A percentile compares a stretch with the other conserved stretches of the same genome.
phyloP scores from a whole-genome alignment of 2,329 filamentous ascomycete genomes.

The Emmonsia crescens region DNA sequence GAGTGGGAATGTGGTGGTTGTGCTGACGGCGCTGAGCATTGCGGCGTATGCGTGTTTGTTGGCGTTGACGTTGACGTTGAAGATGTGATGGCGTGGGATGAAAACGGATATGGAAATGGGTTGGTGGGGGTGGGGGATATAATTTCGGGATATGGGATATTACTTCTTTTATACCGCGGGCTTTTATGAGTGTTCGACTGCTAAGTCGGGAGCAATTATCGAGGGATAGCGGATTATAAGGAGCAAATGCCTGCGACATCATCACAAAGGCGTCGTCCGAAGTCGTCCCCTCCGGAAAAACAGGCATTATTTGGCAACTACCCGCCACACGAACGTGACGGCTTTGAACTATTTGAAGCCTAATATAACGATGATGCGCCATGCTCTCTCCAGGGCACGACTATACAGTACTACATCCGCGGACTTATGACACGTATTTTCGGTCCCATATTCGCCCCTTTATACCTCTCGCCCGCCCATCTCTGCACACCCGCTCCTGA shows the following conservation, averaged over 20 bases:
- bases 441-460: background rate
- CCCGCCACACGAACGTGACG: background rate
- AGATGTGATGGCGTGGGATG: constrained; percentile 5
- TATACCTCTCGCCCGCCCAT: background rate
- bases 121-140: background rate
- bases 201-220: background rate
- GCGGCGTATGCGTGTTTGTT: constrained; percentile 52
- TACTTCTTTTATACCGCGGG: background rate
- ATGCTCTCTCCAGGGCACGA: background rate
- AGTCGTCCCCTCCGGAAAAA: background rate
- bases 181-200: background rate
- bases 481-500: background rate
- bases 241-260: background rate
- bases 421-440: background rate
- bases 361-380: background rate
- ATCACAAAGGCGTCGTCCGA: background rate
- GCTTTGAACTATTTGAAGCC: background rate
- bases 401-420: background rate
- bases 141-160: background rate
- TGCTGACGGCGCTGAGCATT: constrained; percentile 51
- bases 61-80: constrained; percentile 43
- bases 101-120: no score
- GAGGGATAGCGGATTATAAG: background rate
- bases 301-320: background rate
- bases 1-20: constrained; percentile 54